A percentile compares a stretch with the other conserved stretches of the same genome.
phyloP scores from a whole-genome alignment of 495 filamentous ascomycete species.

The Beverwykella pulmonaria region DNA sequence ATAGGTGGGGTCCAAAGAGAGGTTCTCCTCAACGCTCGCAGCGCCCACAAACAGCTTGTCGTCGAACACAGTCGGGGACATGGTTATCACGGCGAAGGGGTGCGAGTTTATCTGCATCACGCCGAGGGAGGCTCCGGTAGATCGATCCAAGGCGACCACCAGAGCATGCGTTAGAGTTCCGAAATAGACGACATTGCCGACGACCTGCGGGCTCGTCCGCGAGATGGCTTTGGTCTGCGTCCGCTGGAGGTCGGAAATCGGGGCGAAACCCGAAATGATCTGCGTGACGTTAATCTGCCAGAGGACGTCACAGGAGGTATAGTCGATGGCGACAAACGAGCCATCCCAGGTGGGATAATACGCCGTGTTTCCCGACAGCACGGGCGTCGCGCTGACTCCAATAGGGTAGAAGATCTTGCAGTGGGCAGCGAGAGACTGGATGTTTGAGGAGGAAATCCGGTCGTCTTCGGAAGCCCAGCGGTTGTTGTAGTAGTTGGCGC shows the following conservation, averaged over 20 bases:
- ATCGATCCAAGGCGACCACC: slow-evolving; percentile 43
- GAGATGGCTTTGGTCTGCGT: slow-evolving; percentile 16
- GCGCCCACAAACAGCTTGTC: slow-evolving; percentile 42
- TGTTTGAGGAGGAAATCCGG: no score
- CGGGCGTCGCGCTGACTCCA: no score
- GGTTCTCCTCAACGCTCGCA: slow-evolving; percentile 44
- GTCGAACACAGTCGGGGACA: slow-evolving; percentile 41
- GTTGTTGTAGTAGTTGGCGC: no score
- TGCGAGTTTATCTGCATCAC: slow-evolving; percentile 42
- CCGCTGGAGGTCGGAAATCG: background rate
- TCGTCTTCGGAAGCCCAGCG: no score
- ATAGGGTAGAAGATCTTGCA: no score
- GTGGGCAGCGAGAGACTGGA: no score
- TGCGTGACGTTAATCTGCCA: background rate
- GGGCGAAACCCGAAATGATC: background rate
- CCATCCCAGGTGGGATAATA: background rate
- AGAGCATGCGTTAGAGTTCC: slow-evolving; percentile 46
- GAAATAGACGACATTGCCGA: slow-evolving; percentile 44
- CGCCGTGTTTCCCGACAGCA: no score
- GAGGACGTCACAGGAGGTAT: background rate
- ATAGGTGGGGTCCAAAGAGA: slow-evolving; percentile 34
- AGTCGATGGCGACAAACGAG: background rate
- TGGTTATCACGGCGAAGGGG: slow-evolving; percentile 42
- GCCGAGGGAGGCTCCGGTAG: slow-evolving; percentile 37
- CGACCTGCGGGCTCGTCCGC: slow-evolving; percentile 36